Base-by-base conservation (phyloP, 306 rosid species). In the Crataegus laevigata region DNA sequence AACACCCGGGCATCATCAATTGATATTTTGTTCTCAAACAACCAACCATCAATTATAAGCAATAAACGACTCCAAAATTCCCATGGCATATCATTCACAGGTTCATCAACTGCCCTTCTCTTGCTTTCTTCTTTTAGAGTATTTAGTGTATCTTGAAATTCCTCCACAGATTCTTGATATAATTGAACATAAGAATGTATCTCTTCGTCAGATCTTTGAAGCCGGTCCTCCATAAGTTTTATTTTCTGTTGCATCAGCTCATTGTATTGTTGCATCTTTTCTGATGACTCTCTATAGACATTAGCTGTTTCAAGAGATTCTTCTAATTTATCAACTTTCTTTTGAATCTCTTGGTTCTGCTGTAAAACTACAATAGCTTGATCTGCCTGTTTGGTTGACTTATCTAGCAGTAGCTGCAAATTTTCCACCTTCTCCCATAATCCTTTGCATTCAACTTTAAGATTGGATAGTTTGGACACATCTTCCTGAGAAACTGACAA, bases 1-100 rank as follows among this genome's bases (percentile, higher is more conserved):
- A 94, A 87, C 40, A 80, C 69, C 43, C 76, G 84, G 40, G 96
- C 96, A 78, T 94, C 98, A 67, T 86, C 84, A 17, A 71, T 40
- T 26, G 88, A 65, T 82, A 94, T 87, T 81, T 94, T 94, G 63
- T 89, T 89, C 82, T 89, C 99, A 55, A 94, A 82, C 77, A 83
- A 72, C 97, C 97, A 94, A 55, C 99, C 99, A 85, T 94, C 99
- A 78, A 94, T 86, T 63, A 87, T 78, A 77, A 94, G 96, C 80
- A 92, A 87, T 73, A 94, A 72, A 61, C 78, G 84, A 78, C 96
- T 94, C 99, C 97, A 94, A 86, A 89, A 94, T 68, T 94, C 99
- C 92, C 85, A 80, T 12, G 99, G 96, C 96, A 88, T 90, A 85
- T 94, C 96, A 83, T 90, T 86, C 77, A 89, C 89, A 8, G 93